Conservation (phyloP, 2,329 filamentous ascomycete genomes). For the Cordyceps cicadae region DNA sequence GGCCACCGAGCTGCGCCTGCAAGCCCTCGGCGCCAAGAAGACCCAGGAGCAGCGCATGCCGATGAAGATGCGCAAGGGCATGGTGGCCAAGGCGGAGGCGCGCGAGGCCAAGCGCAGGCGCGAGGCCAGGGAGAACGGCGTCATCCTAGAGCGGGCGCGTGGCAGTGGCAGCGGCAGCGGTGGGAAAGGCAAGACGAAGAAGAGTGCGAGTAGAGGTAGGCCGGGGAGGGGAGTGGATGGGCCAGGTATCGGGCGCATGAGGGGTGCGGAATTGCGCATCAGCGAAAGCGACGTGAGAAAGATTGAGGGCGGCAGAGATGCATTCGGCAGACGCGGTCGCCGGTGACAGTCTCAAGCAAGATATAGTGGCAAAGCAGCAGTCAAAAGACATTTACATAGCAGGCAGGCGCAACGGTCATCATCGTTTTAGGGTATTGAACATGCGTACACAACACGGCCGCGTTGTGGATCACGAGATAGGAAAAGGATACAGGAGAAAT, state of each 20-base stretch:
- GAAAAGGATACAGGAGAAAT: not conserved
- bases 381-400: not conserved
- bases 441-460: not conserved
- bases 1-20: constrained; percentile 75
- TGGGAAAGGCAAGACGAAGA: constrained; percentile 29
- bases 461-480: not conserved
- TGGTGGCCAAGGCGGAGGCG: constrained; percentile 54
- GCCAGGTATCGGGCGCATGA: constrained; percentile 72
- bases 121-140: constrained; percentile 83
- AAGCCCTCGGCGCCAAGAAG: constrained; percentile 67
- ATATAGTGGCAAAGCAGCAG: not conserved
- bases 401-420: not conserved
- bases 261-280: constrained; percentile 68
- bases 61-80: constrained; percentile 78
- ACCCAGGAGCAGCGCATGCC: constrained; percentile 75
- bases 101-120: constrained; percentile 63
- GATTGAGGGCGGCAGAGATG: constrained; percentile 51
- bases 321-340: constrained; percentile 21
- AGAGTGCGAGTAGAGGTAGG: constrained; percentile 32
- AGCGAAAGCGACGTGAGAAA: constrained; percentile 67
- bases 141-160: constrained; percentile 62
- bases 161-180: not conserved
- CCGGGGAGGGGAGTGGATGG: constrained; percentile 58
- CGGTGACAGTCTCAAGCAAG: not conserved
- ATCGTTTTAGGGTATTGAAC: not conserved